These are phyloP conservation scores for Boechera stricta DNA, from an alignment of 345 rosid genomes.

Conservation along the genomic window DNA sequence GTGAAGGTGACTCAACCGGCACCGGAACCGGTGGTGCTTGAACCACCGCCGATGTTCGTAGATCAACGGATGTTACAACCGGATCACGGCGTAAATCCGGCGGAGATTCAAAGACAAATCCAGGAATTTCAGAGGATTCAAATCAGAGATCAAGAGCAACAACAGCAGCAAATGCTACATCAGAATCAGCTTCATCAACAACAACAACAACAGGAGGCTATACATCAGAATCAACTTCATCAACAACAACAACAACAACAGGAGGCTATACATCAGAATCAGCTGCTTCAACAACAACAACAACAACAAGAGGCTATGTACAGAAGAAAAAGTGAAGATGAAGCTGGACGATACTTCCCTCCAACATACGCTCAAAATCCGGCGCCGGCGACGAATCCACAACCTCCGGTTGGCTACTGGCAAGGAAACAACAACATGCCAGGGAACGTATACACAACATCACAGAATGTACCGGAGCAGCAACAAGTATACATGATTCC, in stretches of 20 bases:
- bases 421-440: conserved; percentile 65
- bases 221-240: conserved; percentile 29
- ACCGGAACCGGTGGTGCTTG: conserved; percentile 45
- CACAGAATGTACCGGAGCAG: conserved; percentile 56
- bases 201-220: conserved; percentile 29
- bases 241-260: conserved; percentile 22
- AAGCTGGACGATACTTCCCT: conserved; percentile 54
- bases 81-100: conserved; percentile 51
- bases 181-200: conserved; percentile 14
- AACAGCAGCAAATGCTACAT: conserved; percentile 38
- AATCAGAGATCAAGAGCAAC: conserved; percentile 64
- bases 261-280: conserved; percentile 10
- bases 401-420: conserved; percentile 63
- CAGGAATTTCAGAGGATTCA: conserved; percentile 86
- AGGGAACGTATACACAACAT: conserved; percentile 52
- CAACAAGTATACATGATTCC: conserved; percentile 69
- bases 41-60: conserved; percentile 19
- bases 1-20: conserved; percentile 35
- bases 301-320: conserved; percentile 51
- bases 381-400: conserved; percentile 39
- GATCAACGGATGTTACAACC: conserved; percentile 45
- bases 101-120: conserved; percentile 64
- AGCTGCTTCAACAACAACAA: conserved; percentile 13
- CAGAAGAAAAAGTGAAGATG: conserved; percentile 49
- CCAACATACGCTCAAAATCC: conserved; percentile 38